Evolutionary conservation across 1,284 basidiomycete species (phyloP), one percentile per base, ranked within the genome.

Genomic region (Rhodotorula mucilaginosa): DNA sequence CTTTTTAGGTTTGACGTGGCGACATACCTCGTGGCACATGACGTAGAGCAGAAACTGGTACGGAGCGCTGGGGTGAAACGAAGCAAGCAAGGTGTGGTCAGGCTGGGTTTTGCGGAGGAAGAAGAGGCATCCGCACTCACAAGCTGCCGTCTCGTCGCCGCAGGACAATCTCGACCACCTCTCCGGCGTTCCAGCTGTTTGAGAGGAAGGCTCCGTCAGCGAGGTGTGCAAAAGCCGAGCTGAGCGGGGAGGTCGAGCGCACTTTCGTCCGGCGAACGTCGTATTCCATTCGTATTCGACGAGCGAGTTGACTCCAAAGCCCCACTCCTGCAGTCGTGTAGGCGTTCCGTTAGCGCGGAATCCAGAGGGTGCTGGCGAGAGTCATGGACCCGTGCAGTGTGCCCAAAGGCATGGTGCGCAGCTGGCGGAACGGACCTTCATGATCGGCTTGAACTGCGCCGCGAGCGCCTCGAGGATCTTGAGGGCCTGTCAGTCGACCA

Each of bases 91-190:
- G 26, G 26, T 26, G 1, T 1, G 26, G 26, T 26, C 26, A 26
- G 26, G 26, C 26, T 26, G 26, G 26, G 26, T 26, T 26, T 26
- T 26, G 26, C 26, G 1, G 26, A 26, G 26, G 44, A 5, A 29
- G n/a, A 16, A 26, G 19, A n/a, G 66, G 8, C 3, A 5, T 15
- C 29, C 2, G 13, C 4, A 61, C 71, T n/a, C 29, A 70, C 71
- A 83, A 83, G 3, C 72, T 72, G 0, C 82, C 82, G 47, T 74
- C 76, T 1, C 78, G 75, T 0, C 81, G 70, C 8, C 83, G 74
- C 23, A 83, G 72, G 0, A 84, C 83, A 21, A 84, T 78, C 74
- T 83, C 82, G 61, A 84, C 80, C 47, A 82, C 79, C 69, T 82
- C 81, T 8, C 83, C 83, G 65, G 81, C 79, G 70, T 83, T 83